phyloP scores from a whole-genome alignment of 495 filamentous ascomycete genomes.

The Penicillium silybi region DNA sequence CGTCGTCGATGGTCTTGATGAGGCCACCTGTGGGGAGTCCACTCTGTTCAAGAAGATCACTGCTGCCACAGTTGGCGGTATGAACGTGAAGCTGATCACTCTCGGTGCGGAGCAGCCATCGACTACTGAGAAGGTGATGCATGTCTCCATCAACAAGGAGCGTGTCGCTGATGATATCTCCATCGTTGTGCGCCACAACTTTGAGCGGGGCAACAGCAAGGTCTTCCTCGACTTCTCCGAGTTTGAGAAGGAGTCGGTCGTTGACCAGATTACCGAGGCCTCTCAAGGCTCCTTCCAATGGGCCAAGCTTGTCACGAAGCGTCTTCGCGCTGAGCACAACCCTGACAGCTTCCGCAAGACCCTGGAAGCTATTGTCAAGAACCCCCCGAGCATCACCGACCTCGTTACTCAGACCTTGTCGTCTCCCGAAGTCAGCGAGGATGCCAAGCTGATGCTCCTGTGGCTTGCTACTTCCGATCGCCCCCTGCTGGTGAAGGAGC shows the following conservation, averaged over 20 bases:
- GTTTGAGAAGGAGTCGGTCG: slow-evolving; percentile 26
- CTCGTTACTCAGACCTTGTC: slow-evolving; percentile 23
- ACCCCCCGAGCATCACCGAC: slow-evolving; percentile 25
- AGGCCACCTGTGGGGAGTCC: slow-evolving; percentile 29
- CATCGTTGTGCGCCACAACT: slow-evolving; percentile 19
- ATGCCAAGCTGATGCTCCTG: slow-evolving; percentile 25
- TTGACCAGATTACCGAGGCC: slow-evolving; percentile 33
- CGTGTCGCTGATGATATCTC: slow-evolving; percentile 25
- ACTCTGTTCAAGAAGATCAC: slow-evolving; percentile 23
- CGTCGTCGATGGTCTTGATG: slow-evolving; percentile 35
- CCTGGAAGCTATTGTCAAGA: slow-evolving; percentile 20
- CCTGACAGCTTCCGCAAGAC: slow-evolving; percentile 22
- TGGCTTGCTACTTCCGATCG: slow-evolving; percentile 35
- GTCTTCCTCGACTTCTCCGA: slow-evolving; percentile 16
- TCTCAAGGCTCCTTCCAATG: slow-evolving; percentile 35
- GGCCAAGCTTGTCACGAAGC: slow-evolving; percentile 35
- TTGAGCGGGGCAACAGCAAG: slow-evolving; percentile 15
- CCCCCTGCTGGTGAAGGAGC: slow-evolving; percentile 26
- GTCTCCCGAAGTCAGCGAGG: slow-evolving; percentile 21
- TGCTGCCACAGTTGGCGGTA: slow-evolving; percentile 19
- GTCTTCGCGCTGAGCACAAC: slow-evolving; percentile 19
- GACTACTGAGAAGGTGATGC: slow-evolving; percentile 6
- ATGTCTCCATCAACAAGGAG: slow-evolving; percentile 17
- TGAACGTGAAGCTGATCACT: slow-evolving; percentile 28
- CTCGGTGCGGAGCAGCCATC: slow-evolving; percentile 28